Percentiles rank a stretch among this genome's conserved stretches.
Evolutionary conservation across 176 grass and related monocot genomes (phyloP).

Genomic region (Aegilops sharonensis): DNA sequence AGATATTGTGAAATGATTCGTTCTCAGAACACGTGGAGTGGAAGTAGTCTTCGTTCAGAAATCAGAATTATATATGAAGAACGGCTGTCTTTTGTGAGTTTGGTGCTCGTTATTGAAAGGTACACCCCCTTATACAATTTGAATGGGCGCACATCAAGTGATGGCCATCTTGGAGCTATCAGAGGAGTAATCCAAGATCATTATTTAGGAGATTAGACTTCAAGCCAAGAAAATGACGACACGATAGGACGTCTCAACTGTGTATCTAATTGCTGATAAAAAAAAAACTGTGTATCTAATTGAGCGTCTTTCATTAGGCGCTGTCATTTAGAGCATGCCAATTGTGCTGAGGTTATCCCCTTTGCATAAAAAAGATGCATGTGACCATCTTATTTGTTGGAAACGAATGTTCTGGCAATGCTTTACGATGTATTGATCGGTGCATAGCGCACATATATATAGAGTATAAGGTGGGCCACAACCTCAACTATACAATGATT

Average conservation of each 20-base stretch:
- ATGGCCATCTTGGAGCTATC: neutral
- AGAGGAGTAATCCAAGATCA: neutral
- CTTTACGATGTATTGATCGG: too few species aligned
- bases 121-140: neutral
- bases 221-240: neutral
- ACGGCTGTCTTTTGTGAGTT: neutral
- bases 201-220: neutral
- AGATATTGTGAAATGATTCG: neutral
- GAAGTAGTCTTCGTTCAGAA: neutral
- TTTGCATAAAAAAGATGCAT: too few species aligned
- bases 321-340: neutral
- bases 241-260: neutral
- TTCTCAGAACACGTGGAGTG: neutral
- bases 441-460: too few species aligned
- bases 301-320: neutral
- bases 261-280: neutral
- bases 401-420: too few species aligned
- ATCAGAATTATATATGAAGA: neutral
- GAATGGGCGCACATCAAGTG: neutral
- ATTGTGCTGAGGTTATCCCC: too few species aligned
- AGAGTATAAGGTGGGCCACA: too few species aligned
- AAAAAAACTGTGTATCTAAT: neutral
- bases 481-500: too few species aligned
- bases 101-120: neutral
- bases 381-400: too few species aligned